Evolutionary conservation across 1,284 basidiomycete species (phyloP), one percentile per base, ranked within the genome.

Genomic region (Marasmius oreades): DNA sequence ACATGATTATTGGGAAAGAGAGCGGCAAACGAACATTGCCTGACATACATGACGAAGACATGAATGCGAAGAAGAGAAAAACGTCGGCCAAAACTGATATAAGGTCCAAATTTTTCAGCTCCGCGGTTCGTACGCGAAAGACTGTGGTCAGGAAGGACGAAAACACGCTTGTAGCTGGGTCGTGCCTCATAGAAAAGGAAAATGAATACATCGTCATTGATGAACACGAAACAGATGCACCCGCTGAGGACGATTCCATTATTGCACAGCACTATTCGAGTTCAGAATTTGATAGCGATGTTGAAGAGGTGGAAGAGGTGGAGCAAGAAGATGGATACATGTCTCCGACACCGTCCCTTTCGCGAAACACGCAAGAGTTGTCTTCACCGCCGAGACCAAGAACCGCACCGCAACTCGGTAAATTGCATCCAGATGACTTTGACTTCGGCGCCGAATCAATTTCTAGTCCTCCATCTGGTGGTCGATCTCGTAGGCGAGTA

Each of bases 261-360:
- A 60, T 67, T 33, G 74, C 69, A 3, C 68, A 73, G 56, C 66
- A 68, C 42, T 64, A 70, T 31, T 65, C 68, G 52, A 70, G 75
- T 51, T 63, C 65, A 31, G 69, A 73, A 55, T 65, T 69, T 59
- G 66, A 67, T 12, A 55, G 71, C 26, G 72, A 74, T 56, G 33
- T 73, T 2, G 70, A 74, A 5, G 67, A 67, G 24, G 61, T 64
- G 2, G 73, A 77, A 53, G 65, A 61, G 20, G 84, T 89, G 34
- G 73, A 76, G 64, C 89, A 90, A 69, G 89, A 91, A 66, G 88
- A 88, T 62, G 88, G 89, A 36, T 91, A 91, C 68, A 74, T 86
- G 56, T 89, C 88, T 18, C 88, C 87, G 18, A 74, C 80, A 14
- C 73, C 79, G 56, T 82, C 81, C 51, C 70, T 77, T 63, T 74